Evolutionary conservation across 2,329 filamentous ascomycete genomes (phyloP), one percentile per base, ranked within the genome.

Genomic region (Aspergillus neotritici): DNA sequence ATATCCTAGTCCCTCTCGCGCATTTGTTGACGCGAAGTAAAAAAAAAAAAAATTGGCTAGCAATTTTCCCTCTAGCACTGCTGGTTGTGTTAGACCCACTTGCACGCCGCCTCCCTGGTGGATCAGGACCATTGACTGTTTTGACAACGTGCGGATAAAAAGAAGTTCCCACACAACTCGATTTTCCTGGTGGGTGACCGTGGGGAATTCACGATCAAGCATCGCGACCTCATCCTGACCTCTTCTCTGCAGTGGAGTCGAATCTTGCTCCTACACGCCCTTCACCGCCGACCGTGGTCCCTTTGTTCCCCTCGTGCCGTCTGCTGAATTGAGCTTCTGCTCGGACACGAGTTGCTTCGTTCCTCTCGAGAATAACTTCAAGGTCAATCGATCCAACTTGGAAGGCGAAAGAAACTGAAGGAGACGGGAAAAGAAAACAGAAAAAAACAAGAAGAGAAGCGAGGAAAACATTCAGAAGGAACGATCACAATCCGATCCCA

Each of bases 101-200:
- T 59, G 44, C 56, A 62, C 59, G 62, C 60, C 58, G 58, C 60
- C 59, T 62, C 56, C 50, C 52, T 60, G 57, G 64, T 66, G 64
- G 63, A 66, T 65, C 63, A 62, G 54, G 60, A 60, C 58, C 60
- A 61, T 62, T 56, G 53, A 58, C 55, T 56, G 50, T 56, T 60
- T 51, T 61, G 53, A 64, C 63, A 63, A 64, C 63, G 62, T 65
- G 64, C 64, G 63, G 64, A 65, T 66, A 65, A 64, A 59, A 58
- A 60, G 48, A 57, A 61, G 58, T 64, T 64, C 58, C 62, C 63
- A 65, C 61, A 62, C 58, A 55, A 58, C 56, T 61, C 47, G 47
- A 53, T 58, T 56, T 50, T 55, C 47, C 55, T 62, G 58, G 62
- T 65, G 63, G 62, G 59, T 63, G 60, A 60, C 62, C 64, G 63